A percentile compares a stretch with the other conserved stretches of the same genome.
Evolutionary conservation across 208 protist genomes (phyloP).

Genomic region (Eutreptiella sp.): DNA sequence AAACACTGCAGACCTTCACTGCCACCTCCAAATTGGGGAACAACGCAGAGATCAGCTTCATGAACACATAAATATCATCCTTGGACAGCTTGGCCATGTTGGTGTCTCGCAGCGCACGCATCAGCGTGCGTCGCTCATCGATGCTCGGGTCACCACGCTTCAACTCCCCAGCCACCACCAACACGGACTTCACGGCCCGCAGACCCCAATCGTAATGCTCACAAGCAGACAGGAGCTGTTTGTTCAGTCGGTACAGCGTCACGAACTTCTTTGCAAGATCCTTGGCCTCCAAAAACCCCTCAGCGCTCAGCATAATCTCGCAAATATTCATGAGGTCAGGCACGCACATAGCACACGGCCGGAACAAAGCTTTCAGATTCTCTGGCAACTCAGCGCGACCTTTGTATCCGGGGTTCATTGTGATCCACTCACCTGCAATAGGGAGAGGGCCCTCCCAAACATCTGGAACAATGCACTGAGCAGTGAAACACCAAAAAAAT

Average conservation of each 20-base stretch:
- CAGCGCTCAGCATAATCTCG: constrained; percentile 96
- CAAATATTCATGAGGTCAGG: constrained; percentile 97
- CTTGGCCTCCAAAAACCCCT: constrained; percentile 92
- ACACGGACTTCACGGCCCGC: constrained; percentile 95
- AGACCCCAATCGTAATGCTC: constrained; percentile 99
- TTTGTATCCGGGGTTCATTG: constrained; percentile 95
- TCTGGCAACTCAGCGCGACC: constrained; percentile 93
- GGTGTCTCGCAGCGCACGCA: constrained; percentile 93
- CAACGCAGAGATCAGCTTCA: constrained; percentile 90
- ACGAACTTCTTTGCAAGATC: constrained; percentile 95
- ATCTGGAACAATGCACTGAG: too few relatives aligned
- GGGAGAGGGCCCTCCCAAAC: too few relatives aligned
- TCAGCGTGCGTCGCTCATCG: constrained; percentile 90
- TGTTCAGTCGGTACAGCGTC: constrained; percentile 92
- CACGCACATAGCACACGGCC: constrained; percentile 95
- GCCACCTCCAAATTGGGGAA: constrained; percentile 92
- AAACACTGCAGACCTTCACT: too few relatives aligned
- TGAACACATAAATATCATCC: constrained; percentile 96
- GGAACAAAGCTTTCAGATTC: constrained; percentile 94
- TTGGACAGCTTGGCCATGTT: constrained; percentile 96
- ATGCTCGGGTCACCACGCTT: constrained; percentile 88
- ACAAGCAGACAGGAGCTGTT: constrained; percentile 93
- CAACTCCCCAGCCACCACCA: constrained; percentile 91
- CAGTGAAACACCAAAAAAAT: too few relatives aligned
- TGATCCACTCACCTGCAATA: constrained; percentile 85